Evolutionary conservation across 2,329 filamentous ascomycete genomes (phyloP), one percentile per base, ranked within the genome.

Genomic region (Lachnellula hyalina): DNA sequence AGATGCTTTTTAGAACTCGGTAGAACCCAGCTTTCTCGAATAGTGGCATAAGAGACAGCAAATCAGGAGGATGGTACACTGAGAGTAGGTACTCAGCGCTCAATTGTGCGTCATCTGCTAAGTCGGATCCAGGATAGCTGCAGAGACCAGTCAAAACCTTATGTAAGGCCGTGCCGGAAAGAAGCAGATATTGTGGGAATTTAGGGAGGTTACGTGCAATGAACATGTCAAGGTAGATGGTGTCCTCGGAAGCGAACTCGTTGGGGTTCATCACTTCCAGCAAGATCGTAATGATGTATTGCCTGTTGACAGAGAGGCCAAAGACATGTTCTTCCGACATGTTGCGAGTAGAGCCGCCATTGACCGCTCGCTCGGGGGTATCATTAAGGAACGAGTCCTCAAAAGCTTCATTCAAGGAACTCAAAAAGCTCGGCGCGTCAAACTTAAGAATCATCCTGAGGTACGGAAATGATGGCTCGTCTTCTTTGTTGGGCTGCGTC

Each of bases 151-250:
- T 77, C 25, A 99, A 78, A 9, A 96, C 86, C 56, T 85, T 85
- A 56, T 91, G 89, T 0, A 99, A 77, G 1, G 89, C 87, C 2
- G 89, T 91, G 17, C 92, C 94, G 0, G 93, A 89, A 47, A 99
- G 83, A 11, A 97, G 81, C 49, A 99, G 85, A 66, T 96, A 96
- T 68, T 97, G 93, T 1, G 92, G 91, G 67, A 96, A 99, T 70
- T 99, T 99, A 3, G 95, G 90, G 49, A 99, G 75, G 68, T 96
- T 99, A 53, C 94, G 85, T 17, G 94, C 93, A 68, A 99, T 88
- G 67, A 99, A 99, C 91, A 99, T 99, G 72, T 99, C 91, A 45
- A 99, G 81, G 71, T 96, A 99, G 53, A 99, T 89, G 12, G 89
- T 92, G 67, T 97, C 91, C 57, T 88, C 83, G 0, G 85, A 73